phyloP scores from a whole-genome alignment of 1,284 basidiomycete species.

The Pyrrhoderma lamaoense region DNA sequence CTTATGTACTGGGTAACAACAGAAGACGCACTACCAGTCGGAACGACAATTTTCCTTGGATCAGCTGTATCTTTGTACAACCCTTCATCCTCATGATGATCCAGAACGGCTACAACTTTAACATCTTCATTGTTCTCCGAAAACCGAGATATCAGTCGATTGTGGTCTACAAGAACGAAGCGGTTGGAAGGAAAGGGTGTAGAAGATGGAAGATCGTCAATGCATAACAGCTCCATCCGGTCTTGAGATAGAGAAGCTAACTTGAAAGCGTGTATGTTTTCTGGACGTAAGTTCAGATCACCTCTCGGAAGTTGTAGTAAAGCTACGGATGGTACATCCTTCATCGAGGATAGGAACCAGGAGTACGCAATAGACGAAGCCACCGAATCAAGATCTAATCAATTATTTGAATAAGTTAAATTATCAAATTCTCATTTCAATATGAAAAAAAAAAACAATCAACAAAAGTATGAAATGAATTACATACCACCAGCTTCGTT shows the following conservation, averaged over 20 bases:
- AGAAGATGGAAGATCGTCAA: slow-evolving; percentile 45
- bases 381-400: slow-evolving; percentile 81
- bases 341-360: slow-evolving; percentile 52
- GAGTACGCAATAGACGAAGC: slow-evolving; percentile 80
- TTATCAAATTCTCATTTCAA: too few species aligned
- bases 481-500: slow-evolving; percentile 85
- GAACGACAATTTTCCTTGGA: slow-evolving; percentile 55
- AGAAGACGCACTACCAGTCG: slow-evolving; percentile 76
- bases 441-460: too few species aligned
- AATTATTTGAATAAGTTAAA: neutral
- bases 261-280: slow-evolving; percentile 74
- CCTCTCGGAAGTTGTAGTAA: slow-evolving; percentile 64
- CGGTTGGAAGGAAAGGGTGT: slow-evolving; percentile 49
- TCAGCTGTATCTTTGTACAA: slow-evolving; percentile 54
- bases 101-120: slow-evolving; percentile 74
- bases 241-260: slow-evolving; percentile 45
- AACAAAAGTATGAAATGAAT: neutral
- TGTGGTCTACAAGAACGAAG: slow-evolving; percentile 89
- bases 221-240: slow-evolving; percentile 46
- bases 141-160: slow-evolving; percentile 57
- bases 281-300: slow-evolving; percentile 76
- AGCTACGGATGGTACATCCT: slow-evolving; percentile 53
- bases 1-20: slow-evolving; percentile 45
- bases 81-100: slow-evolving; percentile 89
- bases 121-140: slow-evolving; percentile 32